Evolutionary conservation across 2,329 filamentous ascomycete genomes (phyloP).

Genomic region (Colletotrichum horii): DNA sequence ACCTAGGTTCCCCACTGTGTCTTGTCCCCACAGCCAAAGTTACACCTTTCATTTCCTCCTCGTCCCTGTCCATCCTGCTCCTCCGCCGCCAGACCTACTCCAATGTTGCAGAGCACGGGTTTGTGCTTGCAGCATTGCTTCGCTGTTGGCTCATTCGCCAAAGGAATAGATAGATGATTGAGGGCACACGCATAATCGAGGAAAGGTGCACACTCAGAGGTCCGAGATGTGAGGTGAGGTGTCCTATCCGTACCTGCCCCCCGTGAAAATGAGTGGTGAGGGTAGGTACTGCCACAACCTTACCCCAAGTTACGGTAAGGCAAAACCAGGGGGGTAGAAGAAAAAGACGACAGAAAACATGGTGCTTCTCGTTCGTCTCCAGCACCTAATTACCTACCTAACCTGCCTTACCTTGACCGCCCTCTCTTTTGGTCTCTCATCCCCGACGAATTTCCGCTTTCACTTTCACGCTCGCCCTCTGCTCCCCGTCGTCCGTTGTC

Average conservation of each 20-base stretch:
- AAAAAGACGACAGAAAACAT: not conserved
- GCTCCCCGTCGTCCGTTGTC: not conserved
- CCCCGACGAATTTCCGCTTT: slow-evolving; percentile 1
- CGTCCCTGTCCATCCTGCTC: not conserved
- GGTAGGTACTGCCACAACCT: not conserved
- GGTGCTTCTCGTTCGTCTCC: not conserved
- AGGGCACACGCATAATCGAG: not conserved
- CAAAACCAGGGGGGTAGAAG: not conserved
- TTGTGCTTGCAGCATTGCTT: not conserved
- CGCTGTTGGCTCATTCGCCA: not conserved
- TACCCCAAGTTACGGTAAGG: not conserved
- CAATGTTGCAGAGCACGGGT: not conserved
- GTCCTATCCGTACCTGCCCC: not conserved
- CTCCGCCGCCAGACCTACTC: not conserved
- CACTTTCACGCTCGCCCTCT: not conserved
- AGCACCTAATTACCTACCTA: not conserved
- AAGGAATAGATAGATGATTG: not conserved
- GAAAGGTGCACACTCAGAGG: not conserved
- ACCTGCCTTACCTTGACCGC: not conserved
- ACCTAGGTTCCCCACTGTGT: not conserved
- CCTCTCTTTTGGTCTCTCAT: not conserved
- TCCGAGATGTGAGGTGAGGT: not conserved
- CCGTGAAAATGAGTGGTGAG: not conserved
- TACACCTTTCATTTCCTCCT: not conserved
- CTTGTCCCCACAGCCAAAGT: not conserved